A percentile compares a stretch with the other conserved stretches of the same genome.
Evolutionary conservation across 257 asterid genomes (phyloP).

Genomic region (Nicotiana otophora): DNA sequence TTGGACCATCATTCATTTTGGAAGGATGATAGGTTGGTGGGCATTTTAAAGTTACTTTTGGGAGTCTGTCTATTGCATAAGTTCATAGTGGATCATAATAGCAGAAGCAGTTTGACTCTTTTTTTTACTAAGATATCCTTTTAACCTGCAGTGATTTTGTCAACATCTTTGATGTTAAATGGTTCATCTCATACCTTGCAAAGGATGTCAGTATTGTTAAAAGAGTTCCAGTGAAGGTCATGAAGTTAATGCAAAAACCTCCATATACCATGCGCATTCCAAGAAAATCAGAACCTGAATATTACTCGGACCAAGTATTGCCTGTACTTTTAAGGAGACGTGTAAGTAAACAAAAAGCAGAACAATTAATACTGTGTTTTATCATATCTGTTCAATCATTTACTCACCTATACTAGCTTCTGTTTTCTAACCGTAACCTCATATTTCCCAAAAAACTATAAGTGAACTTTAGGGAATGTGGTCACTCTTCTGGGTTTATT

Average conservation of each 20-base stretch:
- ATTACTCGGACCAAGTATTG: constrained; percentile 91
- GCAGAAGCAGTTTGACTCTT: neutral
- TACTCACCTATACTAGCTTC: neutral
- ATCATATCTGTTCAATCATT: neutral
- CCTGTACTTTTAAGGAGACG: constrained; percentile 85
- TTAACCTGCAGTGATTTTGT: constrained; percentile 71
- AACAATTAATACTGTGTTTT: neutral
- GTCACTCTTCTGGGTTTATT: neutral
- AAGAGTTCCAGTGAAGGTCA: constrained; percentile 92
- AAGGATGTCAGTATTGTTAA: constrained; percentile 84
- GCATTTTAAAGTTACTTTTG: constrained; percentile 9
- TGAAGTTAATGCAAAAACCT: constrained; percentile 96
- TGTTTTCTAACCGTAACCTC: neutral
- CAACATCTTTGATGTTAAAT: constrained; percentile 82
- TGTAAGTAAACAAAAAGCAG: constrained; percentile 44
- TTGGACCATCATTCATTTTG: constrained; percentile 95
- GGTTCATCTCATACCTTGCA: constrained; percentile 93
- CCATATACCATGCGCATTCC: constrained; percentile 99
- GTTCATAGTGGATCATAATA: neutral
- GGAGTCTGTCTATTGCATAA: neutral
- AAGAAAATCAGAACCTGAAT: constrained; percentile 93
- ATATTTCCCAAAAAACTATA: neutral
- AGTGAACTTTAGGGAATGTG: neutral
- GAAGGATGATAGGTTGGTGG: constrained; percentile 92
- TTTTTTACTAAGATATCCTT: neutral